These are phyloP conservation scores for Protomyces pachydermus DNA, from an alignment of 1,139 yeast species.

Conservation along the genomic window DNA sequence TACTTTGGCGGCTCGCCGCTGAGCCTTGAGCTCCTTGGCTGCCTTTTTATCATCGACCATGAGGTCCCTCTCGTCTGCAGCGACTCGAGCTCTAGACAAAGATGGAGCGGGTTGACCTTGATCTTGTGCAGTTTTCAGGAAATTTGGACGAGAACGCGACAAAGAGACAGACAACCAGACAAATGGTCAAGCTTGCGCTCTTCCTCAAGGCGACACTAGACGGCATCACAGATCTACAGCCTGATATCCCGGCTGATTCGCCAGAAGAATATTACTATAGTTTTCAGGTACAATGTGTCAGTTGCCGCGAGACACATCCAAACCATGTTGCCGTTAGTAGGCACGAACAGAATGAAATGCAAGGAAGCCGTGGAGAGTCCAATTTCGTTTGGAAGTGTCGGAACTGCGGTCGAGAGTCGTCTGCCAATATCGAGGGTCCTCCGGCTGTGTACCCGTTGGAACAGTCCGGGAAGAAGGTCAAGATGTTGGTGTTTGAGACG, in stretches of 20 bases:
- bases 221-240: conserved; percentile 60
- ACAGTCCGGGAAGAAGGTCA: conserved; percentile 32
- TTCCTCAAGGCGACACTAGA: conserved; percentile 56
- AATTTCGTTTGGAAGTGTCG: conserved; percentile 76
- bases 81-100: not conserved
- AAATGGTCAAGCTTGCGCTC: conserved; percentile 40
- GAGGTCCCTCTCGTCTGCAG: not conserved
- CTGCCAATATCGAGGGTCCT: conserved; percentile 39
- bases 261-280: conserved; percentile 29
- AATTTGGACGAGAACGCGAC: no score
- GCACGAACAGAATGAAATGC: conserved; percentile 48
- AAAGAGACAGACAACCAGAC: not conserved
- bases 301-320: conserved; percentile 72
- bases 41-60: conserved; percentile 18
- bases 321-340: conserved; percentile 58
- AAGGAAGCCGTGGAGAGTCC: conserved; percentile 77
- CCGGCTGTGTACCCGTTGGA: conserved; percentile 34
- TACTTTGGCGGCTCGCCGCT: conserved; percentile 15
- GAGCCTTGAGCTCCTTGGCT: conserved; percentile 20
- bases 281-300: conserved; percentile 50
- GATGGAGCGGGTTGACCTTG: no score
- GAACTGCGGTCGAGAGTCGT: conserved; percentile 53
- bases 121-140: no score
- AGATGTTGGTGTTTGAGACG: conserved; percentile 66
- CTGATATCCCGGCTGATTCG: conserved; percentile 53